phyloP scores from a whole-genome alignment of 148 eudicot species.

The Spergularia marina region DNA sequence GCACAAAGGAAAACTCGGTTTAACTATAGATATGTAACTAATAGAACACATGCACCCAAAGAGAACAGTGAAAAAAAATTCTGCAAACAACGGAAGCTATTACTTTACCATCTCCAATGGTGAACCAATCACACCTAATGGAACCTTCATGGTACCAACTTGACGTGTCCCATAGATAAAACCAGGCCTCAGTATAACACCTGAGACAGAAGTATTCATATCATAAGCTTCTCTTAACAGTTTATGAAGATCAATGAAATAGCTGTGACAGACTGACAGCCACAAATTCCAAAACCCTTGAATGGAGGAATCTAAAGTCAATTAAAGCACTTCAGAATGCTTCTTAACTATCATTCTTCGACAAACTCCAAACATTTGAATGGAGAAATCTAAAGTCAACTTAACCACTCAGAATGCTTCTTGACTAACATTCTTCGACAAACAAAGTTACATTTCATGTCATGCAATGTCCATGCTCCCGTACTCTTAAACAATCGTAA shows the following conservation, averaged over 20 bases:
- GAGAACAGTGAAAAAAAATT: background rate
- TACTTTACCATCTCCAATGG: constrained; percentile 68
- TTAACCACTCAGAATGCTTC: background rate
- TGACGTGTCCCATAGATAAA: constrained; percentile 78
- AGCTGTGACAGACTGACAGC: constrained; percentile 7
- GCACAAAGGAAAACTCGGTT: background rate
- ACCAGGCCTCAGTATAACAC: constrained; percentile 79
- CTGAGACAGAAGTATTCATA: constrained; percentile 35
- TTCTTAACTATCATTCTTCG: background rate
- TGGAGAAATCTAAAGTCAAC: background rate
- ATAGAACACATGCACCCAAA: background rate
- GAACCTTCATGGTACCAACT: constrained; percentile 77
- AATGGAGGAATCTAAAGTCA: background rate
- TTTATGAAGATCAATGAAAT: constrained; percentile 2
- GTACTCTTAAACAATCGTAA: background rate
- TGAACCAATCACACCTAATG: constrained; percentile 74
- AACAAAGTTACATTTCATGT: background rate
- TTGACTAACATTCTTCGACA: no score
- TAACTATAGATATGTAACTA: background rate
- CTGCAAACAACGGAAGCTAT: constrained; percentile 3
- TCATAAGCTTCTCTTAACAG: background rate
- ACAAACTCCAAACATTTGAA: background rate
- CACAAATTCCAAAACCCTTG: background rate
- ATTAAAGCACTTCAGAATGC: background rate
- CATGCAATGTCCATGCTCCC: background rate